Evolutionary conservation across 2,329 filamentous ascomycete genomes (phyloP).

Genomic region (Leptographium radiaticola): DNA sequence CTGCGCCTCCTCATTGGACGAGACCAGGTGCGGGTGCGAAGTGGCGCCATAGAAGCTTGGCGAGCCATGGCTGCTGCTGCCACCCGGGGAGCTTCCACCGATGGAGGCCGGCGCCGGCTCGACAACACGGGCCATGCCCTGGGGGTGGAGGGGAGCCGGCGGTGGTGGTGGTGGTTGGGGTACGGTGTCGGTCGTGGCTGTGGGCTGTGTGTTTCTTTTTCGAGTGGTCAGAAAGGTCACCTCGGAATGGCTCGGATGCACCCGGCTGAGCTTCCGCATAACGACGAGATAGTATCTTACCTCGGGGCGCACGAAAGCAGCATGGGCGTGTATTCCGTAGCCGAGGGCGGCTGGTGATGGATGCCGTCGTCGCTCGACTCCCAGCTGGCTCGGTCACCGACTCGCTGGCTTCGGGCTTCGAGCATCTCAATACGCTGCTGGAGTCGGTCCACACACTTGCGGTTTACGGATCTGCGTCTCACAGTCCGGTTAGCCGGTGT

Average conservation of each 20-base stretch:
- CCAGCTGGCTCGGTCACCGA: not conserved
- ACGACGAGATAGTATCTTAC: not conserved
- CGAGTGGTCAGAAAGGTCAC: not conserved
- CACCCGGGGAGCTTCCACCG: not conserved
- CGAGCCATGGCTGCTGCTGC: not conserved
- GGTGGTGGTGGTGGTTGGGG: not conserved
- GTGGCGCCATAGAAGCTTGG: slow-evolving; percentile 5
- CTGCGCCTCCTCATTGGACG: not conserved
- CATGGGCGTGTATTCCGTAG: not conserved
- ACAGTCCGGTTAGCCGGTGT: not conserved
- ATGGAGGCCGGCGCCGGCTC: not conserved
- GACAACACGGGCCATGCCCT: not conserved
- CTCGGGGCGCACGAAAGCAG: not conserved
- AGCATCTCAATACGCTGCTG: slow-evolving; percentile 5
- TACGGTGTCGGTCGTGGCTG: not conserved
- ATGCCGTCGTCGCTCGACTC: not conserved
- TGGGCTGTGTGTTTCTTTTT: not conserved
- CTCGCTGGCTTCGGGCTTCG: not conserved
- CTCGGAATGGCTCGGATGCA: too few relatives aligned
- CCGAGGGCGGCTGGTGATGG: not conserved
- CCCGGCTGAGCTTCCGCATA: too few relatives aligned
- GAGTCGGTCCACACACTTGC: slow-evolving; percentile 1
- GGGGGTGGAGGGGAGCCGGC: not conserved
- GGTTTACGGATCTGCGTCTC: not conserved
- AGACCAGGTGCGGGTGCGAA: slow-evolving; percentile 3